These are phyloP conservation scores for Staphylotrichum tortipilum DNA, from an alignment of 495 filamentous ascomycete genomes.

Conservation along the genomic window DNA sequence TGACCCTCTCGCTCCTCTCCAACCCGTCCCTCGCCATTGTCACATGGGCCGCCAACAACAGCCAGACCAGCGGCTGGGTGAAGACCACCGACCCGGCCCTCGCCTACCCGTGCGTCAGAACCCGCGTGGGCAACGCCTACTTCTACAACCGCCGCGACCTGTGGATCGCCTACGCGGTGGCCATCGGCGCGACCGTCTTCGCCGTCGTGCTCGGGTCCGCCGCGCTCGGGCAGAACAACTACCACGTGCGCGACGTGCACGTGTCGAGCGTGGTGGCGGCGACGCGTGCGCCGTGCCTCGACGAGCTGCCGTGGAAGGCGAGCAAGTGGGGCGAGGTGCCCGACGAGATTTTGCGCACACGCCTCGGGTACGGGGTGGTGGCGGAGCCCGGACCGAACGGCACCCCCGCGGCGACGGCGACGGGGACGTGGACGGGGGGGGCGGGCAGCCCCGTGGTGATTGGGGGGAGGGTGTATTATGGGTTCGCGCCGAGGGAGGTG, in stretches of 20 bases:
- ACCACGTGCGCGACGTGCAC: conserved; percentile 16
- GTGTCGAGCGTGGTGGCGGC: conserved; percentile 22
- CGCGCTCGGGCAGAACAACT: conserved; percentile 21
- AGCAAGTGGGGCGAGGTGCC: conserved; percentile 23
- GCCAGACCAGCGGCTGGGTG: conserved; percentile 1
- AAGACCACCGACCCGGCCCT: conserved; percentile 1
- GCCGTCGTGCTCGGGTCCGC: conserved; percentile 18
- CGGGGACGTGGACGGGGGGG: background rate
- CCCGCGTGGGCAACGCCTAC: conserved; percentile 19
- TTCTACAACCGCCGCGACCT: conserved; percentile 17
- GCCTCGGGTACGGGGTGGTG: conserved; percentile 19
- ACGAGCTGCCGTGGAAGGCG: conserved; percentile 20
- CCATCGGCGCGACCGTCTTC: conserved; percentile 10
- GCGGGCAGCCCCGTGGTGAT: background rate
- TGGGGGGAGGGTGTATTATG: conserved; percentile 14
- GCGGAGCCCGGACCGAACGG: conserved; percentile 6
- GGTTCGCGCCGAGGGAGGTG: conserved; percentile 20
- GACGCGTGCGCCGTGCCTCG: conserved; percentile 21
- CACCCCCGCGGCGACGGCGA: conserved; percentile 1
- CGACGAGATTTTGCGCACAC: conserved; percentile 11
- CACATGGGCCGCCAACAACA: conserved; percentile 17
- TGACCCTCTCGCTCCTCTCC: conserved; percentile 20
- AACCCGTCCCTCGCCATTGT: conserved; percentile 23
- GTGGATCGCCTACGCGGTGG: conserved; percentile 23
- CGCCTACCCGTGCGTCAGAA: conserved; percentile 19